A percentile compares a stretch with the other conserved stretches of the same genome.
phyloP scores from a whole-genome alignment of 768 basidiomycete species.

The Phanerodontia chrysosporium region DNA sequence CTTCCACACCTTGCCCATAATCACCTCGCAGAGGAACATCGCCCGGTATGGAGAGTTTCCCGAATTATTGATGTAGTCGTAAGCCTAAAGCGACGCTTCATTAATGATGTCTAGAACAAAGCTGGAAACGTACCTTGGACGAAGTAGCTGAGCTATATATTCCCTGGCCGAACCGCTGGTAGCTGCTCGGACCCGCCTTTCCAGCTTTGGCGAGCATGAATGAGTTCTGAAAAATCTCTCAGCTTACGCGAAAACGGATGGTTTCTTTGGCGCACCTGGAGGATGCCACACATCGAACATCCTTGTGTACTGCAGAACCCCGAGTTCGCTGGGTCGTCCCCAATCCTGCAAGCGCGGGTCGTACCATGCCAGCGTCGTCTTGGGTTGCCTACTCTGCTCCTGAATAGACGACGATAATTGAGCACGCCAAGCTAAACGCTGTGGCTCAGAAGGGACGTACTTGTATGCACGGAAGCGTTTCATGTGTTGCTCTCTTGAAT shows the following conservation, averaged over 20 bases:
- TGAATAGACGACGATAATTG: background rate
- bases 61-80: conserved; percentile 16
- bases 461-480: conserved; percentile 12
- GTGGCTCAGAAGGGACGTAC: too few species aligned
- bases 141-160: conserved; percentile 27
- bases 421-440: too few species aligned
- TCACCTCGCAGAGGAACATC: conserved; percentile 23
- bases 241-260: background rate
- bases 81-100: conserved; percentile 11
- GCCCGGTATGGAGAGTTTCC: conserved; percentile 13
- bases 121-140: conserved; percentile 17
- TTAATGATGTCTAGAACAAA: background rate
- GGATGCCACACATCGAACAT: background rate
- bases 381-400: conserved; percentile 11
- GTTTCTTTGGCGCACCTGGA: background rate
- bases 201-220: conserved; percentile 16
- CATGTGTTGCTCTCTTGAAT: background rate
- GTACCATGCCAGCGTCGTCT: conserved; percentile 25
- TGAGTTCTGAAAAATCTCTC: conserved; percentile 12
- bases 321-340: conserved; percentile 10
- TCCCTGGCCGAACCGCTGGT: conserved; percentile 21
- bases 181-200: conserved; percentile 12
- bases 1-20: conserved; percentile 19
- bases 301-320: background rate
- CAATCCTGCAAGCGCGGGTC: conserved; percentile 16